phyloP scores from a whole-genome alignment of 208 protist species.

The Acanthamoeba lenticulata region DNA sequence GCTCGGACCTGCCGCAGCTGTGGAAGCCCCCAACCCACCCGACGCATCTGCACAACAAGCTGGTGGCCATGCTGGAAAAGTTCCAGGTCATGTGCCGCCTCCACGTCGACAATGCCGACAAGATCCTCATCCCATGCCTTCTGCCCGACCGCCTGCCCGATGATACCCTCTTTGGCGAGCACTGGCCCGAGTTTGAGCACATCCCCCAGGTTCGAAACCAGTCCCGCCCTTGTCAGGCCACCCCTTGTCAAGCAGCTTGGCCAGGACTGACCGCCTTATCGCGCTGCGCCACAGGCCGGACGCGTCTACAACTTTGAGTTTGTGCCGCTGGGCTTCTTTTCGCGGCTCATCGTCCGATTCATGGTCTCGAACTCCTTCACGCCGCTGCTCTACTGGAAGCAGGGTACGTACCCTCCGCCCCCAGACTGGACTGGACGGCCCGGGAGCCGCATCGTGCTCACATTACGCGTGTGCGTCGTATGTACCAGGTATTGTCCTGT shows the following conservation, averaged over 20 bases:
- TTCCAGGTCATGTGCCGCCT: slow-evolving; percentile 59
- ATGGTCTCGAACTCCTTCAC: background rate
- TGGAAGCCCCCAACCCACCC: slow-evolving; percentile 69
- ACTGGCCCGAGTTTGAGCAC: slow-evolving; percentile 60
- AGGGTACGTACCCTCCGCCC: background rate
- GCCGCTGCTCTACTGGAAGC: slow-evolving; percentile 62
- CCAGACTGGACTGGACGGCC: too few relatives aligned
- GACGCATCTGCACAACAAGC: slow-evolving; percentile 28
- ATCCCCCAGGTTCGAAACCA: background rate
- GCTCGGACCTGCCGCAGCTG: slow-evolving; percentile 59
- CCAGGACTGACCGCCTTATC: too few relatives aligned
- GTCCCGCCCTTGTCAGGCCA: background rate
- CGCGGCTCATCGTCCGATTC: slow-evolving; percentile 44
- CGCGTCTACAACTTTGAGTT: slow-evolving; percentile 68
- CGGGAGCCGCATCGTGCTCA: too few relatives aligned
- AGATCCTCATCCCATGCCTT: slow-evolving; percentile 57
- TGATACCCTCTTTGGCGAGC: background rate
- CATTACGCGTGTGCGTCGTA: too few relatives aligned
- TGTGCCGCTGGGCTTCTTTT: slow-evolving; percentile 68
- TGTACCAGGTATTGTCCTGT: slow-evolving; percentile 33
- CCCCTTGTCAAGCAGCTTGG: background rate
- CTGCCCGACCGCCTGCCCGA: slow-evolving; percentile 39
- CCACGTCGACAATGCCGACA: background rate
- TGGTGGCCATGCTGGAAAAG: slow-evolving; percentile 63
- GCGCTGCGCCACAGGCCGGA: background rate